Evolutionary conservation across 2,329 filamentous ascomycete species (phyloP), one percentile per base, ranked within the genome.

Genomic region (Colletotrichum sidae): DNA sequence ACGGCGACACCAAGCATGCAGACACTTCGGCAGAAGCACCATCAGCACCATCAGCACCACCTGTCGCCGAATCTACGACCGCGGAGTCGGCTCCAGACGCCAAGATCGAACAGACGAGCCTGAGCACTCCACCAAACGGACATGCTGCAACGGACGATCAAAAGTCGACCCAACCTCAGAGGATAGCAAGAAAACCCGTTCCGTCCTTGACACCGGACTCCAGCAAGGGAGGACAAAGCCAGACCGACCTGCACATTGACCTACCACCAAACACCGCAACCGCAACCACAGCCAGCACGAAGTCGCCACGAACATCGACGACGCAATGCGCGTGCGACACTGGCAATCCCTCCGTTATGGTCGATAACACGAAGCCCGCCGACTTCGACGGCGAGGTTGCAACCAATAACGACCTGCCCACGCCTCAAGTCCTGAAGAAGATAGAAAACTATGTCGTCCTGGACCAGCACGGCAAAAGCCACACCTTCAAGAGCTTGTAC

Each of bases 401-500:
- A 53, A 88, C 83, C 10, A 84, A 83, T 72, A 81, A 90, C 71
- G 80, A 84, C 42, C 71, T 89, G 2, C 88, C 88, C 1, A 78
- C 83, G 0, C 70, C 73, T 17, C 79, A 81, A 59, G 81, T 79
- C 4, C 74, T 90, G 34, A 79, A 77, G 58, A 81, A 79, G 69
- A 81, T 90, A 45, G 84, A 86, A 67, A 74, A 83, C 69, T 84
- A 86, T 72, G 78, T 82, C 1, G 81, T 93, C 12, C 82, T 91
- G 47, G 90, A 92, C 75, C 80, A 80, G 42, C 76, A 89, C 62
- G 88, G 89, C 60, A 87, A 86, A 60, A 77, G 84, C 12, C 83
- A 84, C 47, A 79, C 84, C 0, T 93, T 93, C 76, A 85, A 85
- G 75, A 88, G 84, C 70, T 77, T 92, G 35, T 90, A 89, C 74